Evolutionary conservation across 768 basidiomycete genomes (phyloP).

Genomic region (Hydnomerulius pinastri): DNA sequence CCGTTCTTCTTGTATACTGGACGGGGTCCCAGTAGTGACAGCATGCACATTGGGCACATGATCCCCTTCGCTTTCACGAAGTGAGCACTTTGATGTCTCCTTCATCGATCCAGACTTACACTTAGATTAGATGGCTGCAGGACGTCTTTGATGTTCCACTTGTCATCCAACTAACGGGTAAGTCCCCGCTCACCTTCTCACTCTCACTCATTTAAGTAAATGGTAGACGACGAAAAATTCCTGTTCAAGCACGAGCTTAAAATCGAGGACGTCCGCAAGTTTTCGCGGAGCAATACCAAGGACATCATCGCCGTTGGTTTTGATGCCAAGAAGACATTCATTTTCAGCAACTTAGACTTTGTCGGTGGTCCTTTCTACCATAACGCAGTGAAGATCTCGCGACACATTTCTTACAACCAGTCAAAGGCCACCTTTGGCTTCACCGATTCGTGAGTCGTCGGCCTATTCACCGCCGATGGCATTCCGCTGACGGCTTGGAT

Average conservation of each 20-base stretch:
- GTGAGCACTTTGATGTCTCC: constrained; percentile 44
- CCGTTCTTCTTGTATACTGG: constrained; percentile 99
- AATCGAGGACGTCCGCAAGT: constrained; percentile 81
- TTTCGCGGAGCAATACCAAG: constrained; percentile 83
- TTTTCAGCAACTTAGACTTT: constrained; percentile 90
- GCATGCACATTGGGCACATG: constrained; percentile 98
- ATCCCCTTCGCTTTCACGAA: constrained; percentile 97
- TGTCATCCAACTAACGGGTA: constrained; percentile 94
- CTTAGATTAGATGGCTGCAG: constrained; percentile 80
- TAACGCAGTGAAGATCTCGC: constrained; percentile 90
- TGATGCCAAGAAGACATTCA: constrained; percentile 89
- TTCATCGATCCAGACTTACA: constrained; percentile 2
- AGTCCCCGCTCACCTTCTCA: constrained; percentile 11
- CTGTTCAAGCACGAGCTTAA: constrained; percentile 95
- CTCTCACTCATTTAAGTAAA: background rate
- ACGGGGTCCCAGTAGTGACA: constrained; percentile 93
- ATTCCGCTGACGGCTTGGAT: no score
- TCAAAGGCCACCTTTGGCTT: constrained; percentile 97
- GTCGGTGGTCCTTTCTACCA: constrained; percentile 93
- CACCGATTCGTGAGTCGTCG: constrained; percentile 90
- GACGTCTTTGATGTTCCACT: constrained; percentile 93
- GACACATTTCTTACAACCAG: constrained; percentile 91
- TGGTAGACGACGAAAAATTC: constrained; percentile 95
- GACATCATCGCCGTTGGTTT: constrained; percentile 98
- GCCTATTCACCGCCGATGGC: no score